These are phyloP conservation scores for Pyrenochaeta sp. DNA, from an alignment of 2,329 filamentous ascomycete species.

Conservation along the genomic window DNA sequence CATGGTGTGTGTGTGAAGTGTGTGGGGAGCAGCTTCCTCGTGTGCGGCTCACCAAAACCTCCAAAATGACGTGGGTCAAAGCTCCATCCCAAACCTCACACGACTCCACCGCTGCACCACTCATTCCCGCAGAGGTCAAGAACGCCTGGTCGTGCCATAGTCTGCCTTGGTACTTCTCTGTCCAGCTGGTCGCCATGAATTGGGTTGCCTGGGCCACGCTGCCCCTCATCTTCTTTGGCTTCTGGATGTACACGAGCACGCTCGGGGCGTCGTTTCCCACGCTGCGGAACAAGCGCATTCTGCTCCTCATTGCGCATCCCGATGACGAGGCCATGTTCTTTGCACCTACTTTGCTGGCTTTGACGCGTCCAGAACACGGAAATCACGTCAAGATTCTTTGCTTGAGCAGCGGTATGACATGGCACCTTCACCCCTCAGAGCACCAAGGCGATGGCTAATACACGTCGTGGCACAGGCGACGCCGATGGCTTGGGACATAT, in stretches of 20 bases:
- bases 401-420: constrained; percentile 75
- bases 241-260: constrained; percentile 58
- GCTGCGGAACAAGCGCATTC: constrained; percentile 83
- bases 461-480: constrained; percentile 63
- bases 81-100: constrained; percentile 18
- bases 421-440: not conserved
- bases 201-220: constrained; percentile 50
- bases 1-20: constrained; percentile 22
- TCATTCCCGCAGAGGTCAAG: too few relatives aligned
- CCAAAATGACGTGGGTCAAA: constrained; percentile 23
- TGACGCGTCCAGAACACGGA: constrained; percentile 78
- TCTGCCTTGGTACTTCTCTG: not conserved
- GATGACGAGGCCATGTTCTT: constrained; percentile 99
- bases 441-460: constrained; percentile 11
- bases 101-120: too few relatives aligned
- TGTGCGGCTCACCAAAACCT: constrained; percentile 25
- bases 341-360: constrained; percentile 82
- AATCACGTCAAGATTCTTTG: constrained; percentile 97
- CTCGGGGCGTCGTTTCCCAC: constrained; percentile 64
- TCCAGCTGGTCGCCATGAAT: constrained; percentile 49
- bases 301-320: constrained; percentile 92
- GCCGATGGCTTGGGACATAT: constrained; percentile 86
- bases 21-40: constrained; percentile 18
- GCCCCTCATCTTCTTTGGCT: constrained; percentile 51
- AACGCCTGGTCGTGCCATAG: too few relatives aligned